These are phyloP conservation scores for Ogataea kodamae DNA, from an alignment of 805 yeast genomes.

Conservation along the genomic window DNA sequence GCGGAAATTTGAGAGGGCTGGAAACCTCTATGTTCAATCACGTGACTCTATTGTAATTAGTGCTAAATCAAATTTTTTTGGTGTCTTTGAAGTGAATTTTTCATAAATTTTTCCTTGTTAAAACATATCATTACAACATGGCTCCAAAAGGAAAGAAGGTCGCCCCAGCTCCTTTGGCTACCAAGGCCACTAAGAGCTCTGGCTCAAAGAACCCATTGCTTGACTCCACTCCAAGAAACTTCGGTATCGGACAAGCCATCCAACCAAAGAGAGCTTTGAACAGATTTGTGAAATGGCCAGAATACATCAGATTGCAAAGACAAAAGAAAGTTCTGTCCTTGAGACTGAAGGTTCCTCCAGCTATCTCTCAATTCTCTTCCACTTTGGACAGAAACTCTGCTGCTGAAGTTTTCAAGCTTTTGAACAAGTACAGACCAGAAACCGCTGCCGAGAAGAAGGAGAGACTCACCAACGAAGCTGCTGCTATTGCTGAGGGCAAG, in stretches of 20 bases:
- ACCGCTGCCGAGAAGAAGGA: conserved; percentile 94
- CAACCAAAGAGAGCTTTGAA: conserved; percentile 93
- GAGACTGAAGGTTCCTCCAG: conserved; percentile 97
- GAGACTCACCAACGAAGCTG: conserved; percentile 96
- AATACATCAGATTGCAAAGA: conserved; percentile 94
- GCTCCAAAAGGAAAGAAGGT: conserved; percentile 68
- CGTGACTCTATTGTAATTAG: too few relatives aligned
- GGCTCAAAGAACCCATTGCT: conserved; percentile 72
- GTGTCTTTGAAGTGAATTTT: conserved; percentile 6
- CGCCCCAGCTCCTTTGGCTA: conserved; percentile 94
- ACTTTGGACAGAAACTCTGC: conserved; percentile 98
- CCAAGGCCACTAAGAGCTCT: conserved; percentile 52
- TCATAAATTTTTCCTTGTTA: conserved; percentile 7
- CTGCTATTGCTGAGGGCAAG: conserved; percentile 97
- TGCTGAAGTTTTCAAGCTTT: conserved; percentile 88
- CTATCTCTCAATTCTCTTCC: conserved; percentile 90
- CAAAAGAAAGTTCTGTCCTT: conserved; percentile 90
- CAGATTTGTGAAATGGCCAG: conserved; percentile 97
- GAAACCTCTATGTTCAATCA: conserved; percentile 2
- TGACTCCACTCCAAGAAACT: conserved; percentile 83
- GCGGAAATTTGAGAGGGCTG: conserved; percentile 41
- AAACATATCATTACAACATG: conserved; percentile 11
- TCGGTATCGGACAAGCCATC: conserved; percentile 89
- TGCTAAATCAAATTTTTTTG: conserved; percentile 1
- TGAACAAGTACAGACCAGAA: conserved; percentile 98